phyloP scores from a whole-genome alignment of 352 stramenopile genomes.

The Pythium vanterpoolii region DNA sequence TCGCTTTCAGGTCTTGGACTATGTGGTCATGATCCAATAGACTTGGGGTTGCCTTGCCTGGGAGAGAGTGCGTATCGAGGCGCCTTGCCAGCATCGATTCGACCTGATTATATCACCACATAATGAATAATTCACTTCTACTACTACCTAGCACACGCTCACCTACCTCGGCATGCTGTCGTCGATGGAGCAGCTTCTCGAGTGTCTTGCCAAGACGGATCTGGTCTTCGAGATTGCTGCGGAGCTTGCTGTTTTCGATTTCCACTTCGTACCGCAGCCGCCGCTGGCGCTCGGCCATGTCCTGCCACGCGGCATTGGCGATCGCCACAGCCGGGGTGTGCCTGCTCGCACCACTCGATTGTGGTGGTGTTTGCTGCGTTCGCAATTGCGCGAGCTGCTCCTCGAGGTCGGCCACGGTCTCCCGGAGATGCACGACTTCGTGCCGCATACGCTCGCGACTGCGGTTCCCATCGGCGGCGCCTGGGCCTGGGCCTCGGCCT shows the following conservation, averaged over 20 bases:
- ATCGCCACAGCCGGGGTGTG: too few relatives aligned
- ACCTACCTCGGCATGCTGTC: conserved; percentile 8
- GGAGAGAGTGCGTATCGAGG: neutral
- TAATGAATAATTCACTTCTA: neutral
- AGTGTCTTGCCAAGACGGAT: conserved; percentile 13
- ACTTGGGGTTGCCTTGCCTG: neutral
- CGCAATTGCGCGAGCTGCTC: conserved; percentile 12
- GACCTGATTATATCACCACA: neutral
- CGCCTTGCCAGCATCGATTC: conserved; percentile 10
- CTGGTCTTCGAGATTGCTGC: conserved; percentile 33
- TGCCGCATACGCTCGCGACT: conserved; percentile 25
- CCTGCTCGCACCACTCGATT: too few relatives aligned
- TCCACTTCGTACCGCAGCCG: conserved; percentile 10
- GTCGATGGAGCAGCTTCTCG: conserved; percentile 10
- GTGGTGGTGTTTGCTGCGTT: too few relatives aligned
- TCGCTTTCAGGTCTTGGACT: neutral
- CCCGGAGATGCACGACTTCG: conserved; percentile 23
- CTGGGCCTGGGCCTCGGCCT: too few relatives aligned
- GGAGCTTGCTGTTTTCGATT: conserved; percentile 46
- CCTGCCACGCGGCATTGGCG: conserved; percentile 4
- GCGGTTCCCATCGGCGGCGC: conserved; percentile 8
- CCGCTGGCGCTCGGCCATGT: conserved; percentile 16
- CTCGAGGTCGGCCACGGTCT: conserved; percentile 24
- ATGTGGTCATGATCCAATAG: neutral
- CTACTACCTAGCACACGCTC: neutral